Conservation (phyloP, 179 eudicot species). For the Sideroxylon spinosum region DNA sequence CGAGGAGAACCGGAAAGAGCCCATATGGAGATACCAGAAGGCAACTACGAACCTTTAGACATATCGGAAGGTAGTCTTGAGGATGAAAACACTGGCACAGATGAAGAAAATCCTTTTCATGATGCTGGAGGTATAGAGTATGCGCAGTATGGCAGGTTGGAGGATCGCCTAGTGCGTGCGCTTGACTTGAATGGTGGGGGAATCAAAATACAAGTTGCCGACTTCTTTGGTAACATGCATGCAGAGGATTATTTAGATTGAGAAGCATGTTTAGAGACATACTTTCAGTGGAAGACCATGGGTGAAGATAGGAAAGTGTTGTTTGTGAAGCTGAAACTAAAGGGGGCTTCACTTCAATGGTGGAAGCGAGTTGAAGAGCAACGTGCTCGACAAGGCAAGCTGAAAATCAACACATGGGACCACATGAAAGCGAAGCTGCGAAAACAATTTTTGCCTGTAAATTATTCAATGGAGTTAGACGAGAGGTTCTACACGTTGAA, state of each 20-base stretch:
- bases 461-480: constrained; percentile 14
- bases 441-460: constrained; percentile 15
- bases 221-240: not conserved
- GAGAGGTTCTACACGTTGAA: constrained; percentile 10
- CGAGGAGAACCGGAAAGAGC: not conserved
- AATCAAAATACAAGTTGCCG: not conserved
- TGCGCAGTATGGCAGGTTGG: not conserved
- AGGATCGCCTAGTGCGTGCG: not conserved
- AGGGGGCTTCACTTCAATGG: constrained; percentile 4
- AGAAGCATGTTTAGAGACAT: not conserved
- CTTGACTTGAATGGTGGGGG: not conserved
- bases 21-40: not conserved
- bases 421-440: not conserved
- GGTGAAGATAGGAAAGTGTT: not conserved
- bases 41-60: not conserved
- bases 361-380: not conserved
- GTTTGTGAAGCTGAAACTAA: constrained; percentile 6
- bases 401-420: not conserved
- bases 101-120: not conserved
- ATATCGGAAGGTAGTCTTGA: not conserved
- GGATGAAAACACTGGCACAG: not conserved
- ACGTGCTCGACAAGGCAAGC: not conserved
- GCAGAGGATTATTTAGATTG: constrained; percentile 11
- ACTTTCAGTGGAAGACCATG: constrained; percentile 4
- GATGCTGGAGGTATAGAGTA: not conserved